Evolutionary conservation across 2,329 filamentous ascomycete species (phyloP).

Genomic region (Sporothrix euskadiensis): DNA sequence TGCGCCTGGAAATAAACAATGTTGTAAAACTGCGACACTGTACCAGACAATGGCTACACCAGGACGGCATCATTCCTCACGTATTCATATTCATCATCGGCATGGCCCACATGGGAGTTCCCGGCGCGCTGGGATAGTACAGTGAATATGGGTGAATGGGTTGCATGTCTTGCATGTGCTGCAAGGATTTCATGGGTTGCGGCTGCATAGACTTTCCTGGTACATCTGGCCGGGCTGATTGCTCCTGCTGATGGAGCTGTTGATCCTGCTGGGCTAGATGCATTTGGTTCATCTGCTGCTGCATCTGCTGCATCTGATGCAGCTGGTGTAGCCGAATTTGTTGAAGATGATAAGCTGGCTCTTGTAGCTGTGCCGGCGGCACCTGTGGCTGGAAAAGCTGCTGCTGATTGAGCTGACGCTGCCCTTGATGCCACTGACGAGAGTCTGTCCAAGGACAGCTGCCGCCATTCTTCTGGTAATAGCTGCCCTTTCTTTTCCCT

Average conservation of each 20-base stretch:
- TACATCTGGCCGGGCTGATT: background rate
- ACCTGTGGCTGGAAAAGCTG: background rate
- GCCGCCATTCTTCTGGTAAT: background rate
- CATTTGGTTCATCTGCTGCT: background rate
- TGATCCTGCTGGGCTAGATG: background rate
- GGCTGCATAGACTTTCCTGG: background rate
- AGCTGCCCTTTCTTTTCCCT: background rate
- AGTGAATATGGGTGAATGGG: background rate
- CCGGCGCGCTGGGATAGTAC: background rate
- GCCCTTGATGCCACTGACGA: background rate
- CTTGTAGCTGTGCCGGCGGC: background rate
- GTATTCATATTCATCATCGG: constrained; percentile 1
- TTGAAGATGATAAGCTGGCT: background rate
- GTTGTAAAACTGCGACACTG: background rate
- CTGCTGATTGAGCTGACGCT: background rate
- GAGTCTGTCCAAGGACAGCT: background rate
- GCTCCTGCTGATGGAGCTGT: background rate
- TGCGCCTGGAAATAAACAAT: background rate
- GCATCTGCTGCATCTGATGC: background rate
- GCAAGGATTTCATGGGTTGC: background rate
- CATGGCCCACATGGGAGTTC: background rate
- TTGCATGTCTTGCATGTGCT: background rate
- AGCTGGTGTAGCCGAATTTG: background rate
- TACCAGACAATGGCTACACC: background rate
- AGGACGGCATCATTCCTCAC: background rate